Evolutionary conservation across 495 filamentous ascomycete genomes (phyloP).

Genomic region (Neurospora sp.): DNA sequence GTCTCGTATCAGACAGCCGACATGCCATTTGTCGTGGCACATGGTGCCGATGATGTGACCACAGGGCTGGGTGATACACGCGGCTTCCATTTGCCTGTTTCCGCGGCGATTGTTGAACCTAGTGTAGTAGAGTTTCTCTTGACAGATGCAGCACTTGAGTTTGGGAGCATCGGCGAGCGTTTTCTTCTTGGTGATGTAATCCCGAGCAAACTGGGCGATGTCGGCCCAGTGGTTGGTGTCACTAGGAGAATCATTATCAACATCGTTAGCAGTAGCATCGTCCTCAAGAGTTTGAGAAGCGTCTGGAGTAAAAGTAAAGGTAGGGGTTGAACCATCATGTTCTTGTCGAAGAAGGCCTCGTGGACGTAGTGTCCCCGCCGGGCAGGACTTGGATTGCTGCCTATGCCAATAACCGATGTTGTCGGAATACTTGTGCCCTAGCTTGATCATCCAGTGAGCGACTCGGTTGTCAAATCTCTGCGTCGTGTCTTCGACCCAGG

Average conservation of each 20-base stretch:
- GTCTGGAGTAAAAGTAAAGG: background rate
- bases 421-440: background rate
- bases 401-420: background rate
- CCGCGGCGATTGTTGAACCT: background rate
- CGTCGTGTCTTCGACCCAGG: background rate
- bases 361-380: background rate
- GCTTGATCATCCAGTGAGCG: background rate
- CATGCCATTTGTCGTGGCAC: background rate
- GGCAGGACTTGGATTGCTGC: background rate
- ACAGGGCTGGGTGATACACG: background rate
- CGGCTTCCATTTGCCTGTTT: background rate
- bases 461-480: background rate
- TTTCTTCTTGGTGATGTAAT: background rate
- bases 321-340: background rate
- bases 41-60: background rate
- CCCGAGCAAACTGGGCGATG: background rate
- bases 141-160: background rate
- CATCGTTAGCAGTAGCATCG: background rate
- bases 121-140: background rate
- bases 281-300: background rate
- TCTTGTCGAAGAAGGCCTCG: background rate
- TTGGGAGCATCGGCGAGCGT: background rate
- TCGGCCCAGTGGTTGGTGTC: background rate
- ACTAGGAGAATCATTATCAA: background rate
- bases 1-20: background rate